phyloP scores from a whole-genome alignment of 768 basidiomycete genomes.

The Crucibulum laeve region DNA sequence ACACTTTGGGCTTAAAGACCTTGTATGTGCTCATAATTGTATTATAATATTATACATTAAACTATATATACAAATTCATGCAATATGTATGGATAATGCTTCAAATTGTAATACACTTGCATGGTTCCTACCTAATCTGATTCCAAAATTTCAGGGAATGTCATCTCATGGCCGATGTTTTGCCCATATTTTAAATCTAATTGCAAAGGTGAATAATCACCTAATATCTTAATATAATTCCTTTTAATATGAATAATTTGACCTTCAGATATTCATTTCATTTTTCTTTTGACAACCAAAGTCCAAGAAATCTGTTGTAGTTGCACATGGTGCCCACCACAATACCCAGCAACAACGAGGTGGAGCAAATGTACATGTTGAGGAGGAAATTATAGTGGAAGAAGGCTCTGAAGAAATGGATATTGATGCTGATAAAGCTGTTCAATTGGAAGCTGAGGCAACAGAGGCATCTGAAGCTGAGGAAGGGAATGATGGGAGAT shows the following conservation, averaged over 20 bases:
- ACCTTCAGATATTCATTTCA: constrained; percentile 17
- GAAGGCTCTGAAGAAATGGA: background rate
- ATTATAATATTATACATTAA: no score
- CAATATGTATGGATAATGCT: no score
- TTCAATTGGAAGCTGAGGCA: constrained; percentile 12
- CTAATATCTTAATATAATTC: background rate
- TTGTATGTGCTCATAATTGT: no score
- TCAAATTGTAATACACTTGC: no score
- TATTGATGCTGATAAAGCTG: constrained; percentile 9
- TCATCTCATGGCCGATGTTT: constrained; percentile 16
- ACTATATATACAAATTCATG: no score
- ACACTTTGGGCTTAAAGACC: no score
- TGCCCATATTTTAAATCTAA: constrained; percentile 26
- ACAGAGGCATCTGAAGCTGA: background rate
- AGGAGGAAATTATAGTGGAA: constrained; percentile 4
- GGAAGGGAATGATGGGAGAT: background rate
- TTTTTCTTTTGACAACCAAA: constrained; percentile 19
- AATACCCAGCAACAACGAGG: constrained; percentile 2
- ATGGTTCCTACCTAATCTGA: constrained; percentile 8
- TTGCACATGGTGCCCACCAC: constrained; percentile 3
- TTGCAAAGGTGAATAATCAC: constrained; percentile 23
- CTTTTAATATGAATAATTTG: constrained; percentile 3
- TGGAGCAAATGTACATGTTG: constrained; percentile 1
- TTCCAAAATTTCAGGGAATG: constrained; percentile 19
- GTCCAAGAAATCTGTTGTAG: constrained; percentile 7